These are phyloP conservation scores for Aegilops tauschii DNA, from an alignment of 176 grass and related monocot species.

Conservation along the genomic window DNA sequence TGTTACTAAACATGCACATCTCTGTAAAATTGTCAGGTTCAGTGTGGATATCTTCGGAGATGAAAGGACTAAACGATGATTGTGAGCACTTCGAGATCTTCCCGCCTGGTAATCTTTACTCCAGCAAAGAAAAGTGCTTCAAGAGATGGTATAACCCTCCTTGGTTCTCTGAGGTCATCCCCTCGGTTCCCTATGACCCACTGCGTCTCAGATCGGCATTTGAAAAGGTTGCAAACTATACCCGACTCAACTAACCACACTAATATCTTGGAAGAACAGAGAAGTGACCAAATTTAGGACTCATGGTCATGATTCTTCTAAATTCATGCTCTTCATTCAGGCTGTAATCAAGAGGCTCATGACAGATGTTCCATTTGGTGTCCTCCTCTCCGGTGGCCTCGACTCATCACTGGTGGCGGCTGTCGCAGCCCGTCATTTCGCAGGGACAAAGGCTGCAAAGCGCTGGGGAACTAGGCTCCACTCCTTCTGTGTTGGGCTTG, in stretches of 20 bases:
- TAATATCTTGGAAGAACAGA: neutral
- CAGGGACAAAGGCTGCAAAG: constrained; percentile 54
- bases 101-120: constrained; percentile 77
- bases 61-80: constrained; percentile 78
- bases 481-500: constrained; percentile 73
- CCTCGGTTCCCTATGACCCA: constrained; percentile 47
- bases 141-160: constrained; percentile 83
- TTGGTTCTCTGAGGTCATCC: constrained; percentile 58
- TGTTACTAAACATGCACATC: neutral
- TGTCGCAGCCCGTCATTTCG: constrained; percentile 56
- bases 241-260: neutral
- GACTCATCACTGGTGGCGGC: constrained; percentile 83
- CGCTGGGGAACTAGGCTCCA: constrained; percentile 71
- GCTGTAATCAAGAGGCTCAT: neutral
- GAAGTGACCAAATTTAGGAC: neutral
- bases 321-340: constrained; percentile 8
- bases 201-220: constrained; percentile 58
- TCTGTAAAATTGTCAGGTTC: constrained; percentile 38
- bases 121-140: constrained; percentile 42
- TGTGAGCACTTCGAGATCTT: constrained; percentile 86
- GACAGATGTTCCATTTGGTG: constrained; percentile 63
- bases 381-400: constrained; percentile 11
- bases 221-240: constrained; percentile 42
- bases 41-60: constrained; percentile 86
- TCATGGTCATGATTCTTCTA: neutral